These are phyloP conservation scores for Luvunga scandens DNA, from an alignment of 345 rosid species.

Conservation along the genomic window DNA sequence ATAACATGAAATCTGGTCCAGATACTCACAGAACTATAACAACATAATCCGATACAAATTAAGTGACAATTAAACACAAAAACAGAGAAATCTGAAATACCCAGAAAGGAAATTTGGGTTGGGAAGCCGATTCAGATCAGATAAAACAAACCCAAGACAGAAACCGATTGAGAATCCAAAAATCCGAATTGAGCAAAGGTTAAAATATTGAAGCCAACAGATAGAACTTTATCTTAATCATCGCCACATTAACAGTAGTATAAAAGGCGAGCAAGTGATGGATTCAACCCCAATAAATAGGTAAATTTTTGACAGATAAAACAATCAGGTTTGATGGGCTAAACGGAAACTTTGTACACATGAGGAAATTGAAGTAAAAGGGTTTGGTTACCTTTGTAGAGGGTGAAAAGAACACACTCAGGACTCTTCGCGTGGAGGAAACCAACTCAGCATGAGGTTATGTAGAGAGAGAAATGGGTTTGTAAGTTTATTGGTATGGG, in stretches of 20 bases:
- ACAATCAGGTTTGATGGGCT: not conserved
- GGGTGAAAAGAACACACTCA: conserved; percentile 5
- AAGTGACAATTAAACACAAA: not conserved
- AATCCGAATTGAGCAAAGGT: conserved; percentile 7
- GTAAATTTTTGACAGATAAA: not conserved
- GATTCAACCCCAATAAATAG: not conserved
- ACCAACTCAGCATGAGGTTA: conserved; percentile 16
- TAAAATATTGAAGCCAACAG: conserved; percentile 12
- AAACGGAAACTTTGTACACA: not conserved
- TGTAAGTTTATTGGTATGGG: not conserved
- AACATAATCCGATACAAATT: conserved; percentile 1
- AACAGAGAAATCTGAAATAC: conserved; percentile 24
- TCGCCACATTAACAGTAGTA: conserved; percentile 12
- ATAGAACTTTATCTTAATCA: conserved; percentile 14
- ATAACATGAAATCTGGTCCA: conserved; percentile 1
- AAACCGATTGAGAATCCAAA: conserved; percentile 13
- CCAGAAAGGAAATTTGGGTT: conserved; percentile 19
- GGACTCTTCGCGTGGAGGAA: conserved; percentile 30
- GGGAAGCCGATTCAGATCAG: conserved; percentile 33
- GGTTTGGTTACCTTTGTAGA: conserved; percentile 13
- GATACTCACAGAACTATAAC: not conserved
- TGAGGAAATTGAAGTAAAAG: not conserved
- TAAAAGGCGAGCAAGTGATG: conserved; percentile 4
- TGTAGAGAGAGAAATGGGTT: not conserved
- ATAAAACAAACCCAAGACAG: conserved; percentile 13